Evolutionary conservation across 306 rosid genomes (phyloP).

Genomic region (Trichosanthes truncata): DNA sequence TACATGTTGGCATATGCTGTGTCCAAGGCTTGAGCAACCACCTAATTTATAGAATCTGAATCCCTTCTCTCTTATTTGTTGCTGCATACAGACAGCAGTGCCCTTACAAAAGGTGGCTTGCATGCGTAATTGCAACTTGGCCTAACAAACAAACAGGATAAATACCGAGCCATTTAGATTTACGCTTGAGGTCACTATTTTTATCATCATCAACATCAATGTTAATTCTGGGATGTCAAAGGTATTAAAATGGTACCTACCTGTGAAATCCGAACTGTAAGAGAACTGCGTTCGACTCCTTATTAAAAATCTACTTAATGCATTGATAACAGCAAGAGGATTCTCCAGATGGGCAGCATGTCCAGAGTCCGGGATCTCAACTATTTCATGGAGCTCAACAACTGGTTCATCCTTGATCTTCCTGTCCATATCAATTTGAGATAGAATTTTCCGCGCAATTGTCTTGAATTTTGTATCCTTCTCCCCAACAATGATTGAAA

Average conservation of each 20-base stretch:
- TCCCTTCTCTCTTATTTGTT: neutral
- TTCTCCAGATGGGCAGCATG: constrained; percentile 91
- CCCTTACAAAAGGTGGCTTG: neutral
- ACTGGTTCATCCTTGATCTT: constrained; percentile 14
- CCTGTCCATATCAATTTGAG: constrained; percentile 17
- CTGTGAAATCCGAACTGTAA: neutral
- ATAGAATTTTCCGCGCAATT: constrained; percentile 51
- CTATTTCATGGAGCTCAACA: constrained; percentile 31
- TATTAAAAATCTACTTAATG: constrained; percentile 43
- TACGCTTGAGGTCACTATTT: neutral
- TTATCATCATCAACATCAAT: neutral
- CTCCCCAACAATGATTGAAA: constrained; percentile 67
- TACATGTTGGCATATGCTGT: neutral
- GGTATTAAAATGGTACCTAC: neutral
- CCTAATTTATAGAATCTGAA: neutral
- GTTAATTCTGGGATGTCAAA: neutral
- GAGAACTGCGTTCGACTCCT: constrained; percentile 8
- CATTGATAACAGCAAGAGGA: constrained; percentile 58
- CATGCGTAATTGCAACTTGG: neutral
- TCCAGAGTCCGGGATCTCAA: constrained; percentile 67
- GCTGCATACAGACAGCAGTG: neutral
- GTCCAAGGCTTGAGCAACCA: neutral
- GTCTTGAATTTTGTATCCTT: constrained; percentile 62
- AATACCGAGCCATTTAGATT: neutral
- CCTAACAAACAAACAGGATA: neutral